Evolutionary conservation across 257 asterid genomes (phyloP).

Genomic region (Apocynum venetum): DNA sequence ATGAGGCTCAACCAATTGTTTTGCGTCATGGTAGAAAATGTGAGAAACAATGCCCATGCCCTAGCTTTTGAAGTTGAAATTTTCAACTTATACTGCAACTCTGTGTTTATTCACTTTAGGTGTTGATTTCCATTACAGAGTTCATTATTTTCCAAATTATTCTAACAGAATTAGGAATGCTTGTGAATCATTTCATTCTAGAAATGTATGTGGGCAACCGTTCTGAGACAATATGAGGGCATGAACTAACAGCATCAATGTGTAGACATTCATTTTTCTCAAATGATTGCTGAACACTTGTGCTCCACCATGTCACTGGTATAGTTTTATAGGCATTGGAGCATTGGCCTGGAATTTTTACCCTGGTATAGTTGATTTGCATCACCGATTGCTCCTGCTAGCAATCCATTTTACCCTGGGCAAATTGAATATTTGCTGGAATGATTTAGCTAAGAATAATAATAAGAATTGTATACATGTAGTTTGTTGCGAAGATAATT

Average conservation of each 20-base stretch:
- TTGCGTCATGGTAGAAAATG: no score
- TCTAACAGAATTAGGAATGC: background rate
- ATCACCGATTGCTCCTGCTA: background rate
- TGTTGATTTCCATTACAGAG: background rate
- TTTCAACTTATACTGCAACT: no score
- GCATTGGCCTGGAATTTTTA: background rate
- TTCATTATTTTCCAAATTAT: background rate
- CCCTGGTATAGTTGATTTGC: no score
- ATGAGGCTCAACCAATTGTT: background rate
- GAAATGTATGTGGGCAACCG: background rate
- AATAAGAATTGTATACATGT: background rate
- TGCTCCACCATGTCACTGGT: background rate
- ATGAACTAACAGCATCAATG: background rate
- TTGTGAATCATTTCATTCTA: background rate
- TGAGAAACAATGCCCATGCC: no score
- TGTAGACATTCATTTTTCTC: no score
- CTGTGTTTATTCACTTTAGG: background rate
- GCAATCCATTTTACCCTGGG: background rate
- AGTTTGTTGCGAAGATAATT: background rate
- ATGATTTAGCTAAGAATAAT: background rate
- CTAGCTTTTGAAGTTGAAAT: no score
- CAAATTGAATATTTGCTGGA: background rate
- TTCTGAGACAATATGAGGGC: background rate
- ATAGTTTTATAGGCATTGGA: background rate
- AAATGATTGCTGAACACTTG: background rate